Evolutionary conservation across 108 stramenopile genomes (phyloP).

Genomic region (Cyclostephanos tholiformis): DNA sequence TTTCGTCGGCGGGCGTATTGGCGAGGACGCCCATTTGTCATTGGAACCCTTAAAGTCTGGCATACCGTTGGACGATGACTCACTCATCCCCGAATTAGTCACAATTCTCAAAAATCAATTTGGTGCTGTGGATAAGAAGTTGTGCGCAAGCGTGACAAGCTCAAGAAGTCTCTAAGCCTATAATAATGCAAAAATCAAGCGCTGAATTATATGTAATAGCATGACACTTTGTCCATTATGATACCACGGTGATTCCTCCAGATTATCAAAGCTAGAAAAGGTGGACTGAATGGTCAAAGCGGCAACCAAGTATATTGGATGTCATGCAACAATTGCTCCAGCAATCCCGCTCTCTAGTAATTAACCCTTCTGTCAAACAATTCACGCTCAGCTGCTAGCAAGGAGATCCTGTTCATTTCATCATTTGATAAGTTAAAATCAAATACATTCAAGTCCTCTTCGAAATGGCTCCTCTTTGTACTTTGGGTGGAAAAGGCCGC

Average conservation of each 20-base stretch:
- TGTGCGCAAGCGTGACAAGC: constrained; percentile 23
- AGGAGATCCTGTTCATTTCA: constrained; percentile 58
- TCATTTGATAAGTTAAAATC: constrained; percentile 70
- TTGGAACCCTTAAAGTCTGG: constrained; percentile 75
- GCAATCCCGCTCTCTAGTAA: neutral
- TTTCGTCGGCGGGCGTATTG: constrained; percentile 89
- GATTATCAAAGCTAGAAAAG: too few species aligned
- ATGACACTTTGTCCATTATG: neutral
- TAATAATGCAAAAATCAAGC: neutral
- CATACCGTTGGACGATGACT: constrained; percentile 76
- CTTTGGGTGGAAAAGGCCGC: constrained; percentile 69
- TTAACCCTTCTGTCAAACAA: neutral
- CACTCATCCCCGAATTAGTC: constrained; percentile 72
- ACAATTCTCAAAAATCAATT: constrained; percentile 79
- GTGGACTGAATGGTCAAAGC: too few species aligned
- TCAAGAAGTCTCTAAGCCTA: constrained; percentile 26
- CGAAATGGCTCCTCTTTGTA: constrained; percentile 64
- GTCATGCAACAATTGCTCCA: neutral
- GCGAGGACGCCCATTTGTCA: constrained; percentile 83
- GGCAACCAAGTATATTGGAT: too few species aligned
- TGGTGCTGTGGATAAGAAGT: constrained; percentile 72
- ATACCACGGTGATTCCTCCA: too few species aligned
- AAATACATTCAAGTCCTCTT: constrained; percentile 75
- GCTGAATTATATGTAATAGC: neutral
- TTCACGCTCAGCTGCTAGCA: constrained; percentile 23